Conservation (phyloP, 345 rosid species). For the Salix udensis region DNA sequence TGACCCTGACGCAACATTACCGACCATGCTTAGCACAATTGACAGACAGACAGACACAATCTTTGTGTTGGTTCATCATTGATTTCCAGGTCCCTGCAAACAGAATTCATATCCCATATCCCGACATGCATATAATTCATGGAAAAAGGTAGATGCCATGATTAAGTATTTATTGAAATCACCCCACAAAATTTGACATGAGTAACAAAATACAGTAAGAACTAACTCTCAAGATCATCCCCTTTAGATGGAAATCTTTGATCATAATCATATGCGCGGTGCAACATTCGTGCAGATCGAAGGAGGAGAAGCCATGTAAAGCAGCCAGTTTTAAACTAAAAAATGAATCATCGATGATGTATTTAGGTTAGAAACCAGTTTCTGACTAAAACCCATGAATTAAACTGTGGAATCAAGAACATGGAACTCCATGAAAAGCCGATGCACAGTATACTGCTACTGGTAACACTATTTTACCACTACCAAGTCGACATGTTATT, state of each 20-base stretch:
- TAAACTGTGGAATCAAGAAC: not conserved
- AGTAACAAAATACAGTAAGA: not conserved
- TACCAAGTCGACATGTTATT: not conserved
- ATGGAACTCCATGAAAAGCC: not conserved
- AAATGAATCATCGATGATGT: not conserved
- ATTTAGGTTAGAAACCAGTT: not conserved
- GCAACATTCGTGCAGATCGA: not conserved
- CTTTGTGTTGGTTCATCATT: slow-evolving; percentile 52
- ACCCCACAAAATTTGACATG: not conserved
- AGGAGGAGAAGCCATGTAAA: not conserved
- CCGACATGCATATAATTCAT: slow-evolving; percentile 51
- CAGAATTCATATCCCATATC: slow-evolving; percentile 65
- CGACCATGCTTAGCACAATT: slow-evolving; percentile 93
- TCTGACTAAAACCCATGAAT: not conserved
- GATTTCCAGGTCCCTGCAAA: slow-evolving; percentile 52
- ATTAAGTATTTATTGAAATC: not conserved
- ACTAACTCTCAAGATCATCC: not conserved
- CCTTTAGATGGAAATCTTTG: not conserved
- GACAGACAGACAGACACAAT: slow-evolving; percentile 64
- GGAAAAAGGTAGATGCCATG: not conserved
- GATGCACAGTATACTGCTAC: not conserved
- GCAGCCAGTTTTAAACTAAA: not conserved
- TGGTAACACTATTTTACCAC: not conserved
- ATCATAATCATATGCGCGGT: not conserved
- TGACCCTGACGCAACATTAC: slow-evolving; percentile 82